Conservation (phyloP, 2,329 filamentous ascomycete species). For the Venturiaceae sp. region DNA sequence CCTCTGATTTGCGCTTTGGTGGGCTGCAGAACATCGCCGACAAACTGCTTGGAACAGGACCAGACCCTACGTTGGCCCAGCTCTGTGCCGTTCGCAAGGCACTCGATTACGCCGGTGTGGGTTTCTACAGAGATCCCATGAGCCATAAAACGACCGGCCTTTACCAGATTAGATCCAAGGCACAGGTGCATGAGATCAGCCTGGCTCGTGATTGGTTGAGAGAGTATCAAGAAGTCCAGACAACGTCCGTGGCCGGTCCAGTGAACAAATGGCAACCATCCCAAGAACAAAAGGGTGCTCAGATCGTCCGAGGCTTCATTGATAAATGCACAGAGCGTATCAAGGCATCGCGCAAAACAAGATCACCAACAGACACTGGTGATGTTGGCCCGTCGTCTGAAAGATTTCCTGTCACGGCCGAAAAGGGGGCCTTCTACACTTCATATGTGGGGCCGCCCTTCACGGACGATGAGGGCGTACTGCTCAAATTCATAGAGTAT, state of each 20-base stretch:
- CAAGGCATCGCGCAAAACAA: slow-evolving; percentile 9
- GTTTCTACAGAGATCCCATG: slow-evolving; percentile 4
- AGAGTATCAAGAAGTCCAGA: slow-evolving; percentile 29
- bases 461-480: slow-evolving; percentile 39
- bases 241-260: background rate
- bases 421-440: slow-evolving; percentile 2
- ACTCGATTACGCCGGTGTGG: slow-evolving; percentile 27
- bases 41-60: slow-evolving; percentile 26
- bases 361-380: background rate
- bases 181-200: slow-evolving; percentile 43
- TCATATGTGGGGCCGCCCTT: slow-evolving; percentile 25
- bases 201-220: slow-evolving; percentile 44
- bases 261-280: background rate
- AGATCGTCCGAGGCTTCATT: slow-evolving; percentile 3
- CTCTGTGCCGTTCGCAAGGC: slow-evolving; percentile 64
- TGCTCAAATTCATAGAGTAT: slow-evolving; percentile 60
- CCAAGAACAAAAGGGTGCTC: background rate
- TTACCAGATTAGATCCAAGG: slow-evolving; percentile 51
- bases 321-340: slow-evolving; percentile 8
- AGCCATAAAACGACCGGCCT: slow-evolving; percentile 34
- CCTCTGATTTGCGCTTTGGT: slow-evolving; percentile 33
- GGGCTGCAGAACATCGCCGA: slow-evolving; percentile 37
- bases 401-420: background rate
- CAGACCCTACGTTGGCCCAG: slow-evolving; percentile 29
- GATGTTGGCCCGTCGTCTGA: background rate